Base-by-base conservation (phyloP, 805 yeast species). In the Huiozyma naganishii region DNA sequence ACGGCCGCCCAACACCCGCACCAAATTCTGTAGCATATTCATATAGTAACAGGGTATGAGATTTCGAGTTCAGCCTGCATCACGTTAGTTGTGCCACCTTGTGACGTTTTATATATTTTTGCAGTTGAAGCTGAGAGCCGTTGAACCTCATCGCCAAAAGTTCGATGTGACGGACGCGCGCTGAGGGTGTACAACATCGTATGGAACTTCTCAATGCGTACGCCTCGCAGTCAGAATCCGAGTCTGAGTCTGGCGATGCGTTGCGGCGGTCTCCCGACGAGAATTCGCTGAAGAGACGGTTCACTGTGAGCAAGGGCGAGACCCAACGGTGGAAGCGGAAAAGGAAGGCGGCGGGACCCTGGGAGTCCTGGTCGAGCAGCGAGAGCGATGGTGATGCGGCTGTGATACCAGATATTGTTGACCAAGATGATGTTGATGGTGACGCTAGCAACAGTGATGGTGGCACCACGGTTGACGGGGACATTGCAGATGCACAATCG, bases 361-460 rank as follows among this genome's bases (percentile, higher is more conserved):
- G 66, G 66, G 60, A 57, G 4, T 45, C 54, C 1, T 61, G 64
- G 66, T 51, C 55, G 10, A 45, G 41, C 17, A 46, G 46, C 37
- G 54, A 50, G 3, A 48, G 47, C 8, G 48, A 44, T 10, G 29
- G 30, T 29, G 27, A 27, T 8, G 40, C 32, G 9, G 41, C 37
- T 11, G 36, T 29, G 1, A 17, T 28, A 13, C 44, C 45, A 11
- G n/a, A 30, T 28, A 32, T 29, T 29, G 30, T 8, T 11, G 27
- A 32, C 9, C n/a, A 42, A 5, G 28, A 28, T 5, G 27, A 23
- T 11, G 32, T 6, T 30, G 34, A 27, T 6, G 12, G 33, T 7
- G 33, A 33, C 2, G 28, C 29, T n/a, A 11, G n/a, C 29, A 27
- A 6, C 7, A 45, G 45, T 33, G 32, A 12, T 4, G 44, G 41